phyloP scores from a whole-genome alignment of 345 rosid species.

The Cardamine resedifolia region DNA sequence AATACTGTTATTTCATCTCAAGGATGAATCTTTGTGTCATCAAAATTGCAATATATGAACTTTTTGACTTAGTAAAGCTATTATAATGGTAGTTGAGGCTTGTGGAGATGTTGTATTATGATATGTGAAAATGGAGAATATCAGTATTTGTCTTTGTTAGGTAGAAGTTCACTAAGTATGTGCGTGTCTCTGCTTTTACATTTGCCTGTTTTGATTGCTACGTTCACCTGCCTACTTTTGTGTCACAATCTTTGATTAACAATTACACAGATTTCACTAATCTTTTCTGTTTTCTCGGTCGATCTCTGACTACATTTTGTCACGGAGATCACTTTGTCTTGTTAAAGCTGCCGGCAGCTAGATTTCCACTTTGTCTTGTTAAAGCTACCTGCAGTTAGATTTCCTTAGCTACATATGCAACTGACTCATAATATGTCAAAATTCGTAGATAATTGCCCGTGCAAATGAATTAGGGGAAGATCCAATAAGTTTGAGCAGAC shows the following conservation, averaged over 20 bases:
- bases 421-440: conserved; percentile 36
- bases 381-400: neutral
- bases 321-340: no score
- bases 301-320: neutral
- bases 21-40: neutral
- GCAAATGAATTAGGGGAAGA: conserved; percentile 90
- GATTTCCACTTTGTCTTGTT: neutral
- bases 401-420: neutral
- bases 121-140: neutral
- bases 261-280: neutral
- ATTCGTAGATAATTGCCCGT: conserved; percentile 79
- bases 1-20: neutral
- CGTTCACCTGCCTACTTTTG: neutral
- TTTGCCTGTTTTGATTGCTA: neutral
- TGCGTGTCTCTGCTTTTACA: neutral
- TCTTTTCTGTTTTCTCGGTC: neutral
- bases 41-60: neutral
- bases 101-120: neutral
- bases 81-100: neutral
- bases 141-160: neutral
- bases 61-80: neutral
- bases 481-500: conserved; percentile 80
- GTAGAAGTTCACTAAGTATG: neutral
- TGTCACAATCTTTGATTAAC: neutral
- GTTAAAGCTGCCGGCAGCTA: no score